Evolutionary conservation across 2,329 filamentous ascomycete genomes (phyloP), one percentile per base, ranked within the genome.

Genomic region (Sordariomycetes sp.): DNA sequence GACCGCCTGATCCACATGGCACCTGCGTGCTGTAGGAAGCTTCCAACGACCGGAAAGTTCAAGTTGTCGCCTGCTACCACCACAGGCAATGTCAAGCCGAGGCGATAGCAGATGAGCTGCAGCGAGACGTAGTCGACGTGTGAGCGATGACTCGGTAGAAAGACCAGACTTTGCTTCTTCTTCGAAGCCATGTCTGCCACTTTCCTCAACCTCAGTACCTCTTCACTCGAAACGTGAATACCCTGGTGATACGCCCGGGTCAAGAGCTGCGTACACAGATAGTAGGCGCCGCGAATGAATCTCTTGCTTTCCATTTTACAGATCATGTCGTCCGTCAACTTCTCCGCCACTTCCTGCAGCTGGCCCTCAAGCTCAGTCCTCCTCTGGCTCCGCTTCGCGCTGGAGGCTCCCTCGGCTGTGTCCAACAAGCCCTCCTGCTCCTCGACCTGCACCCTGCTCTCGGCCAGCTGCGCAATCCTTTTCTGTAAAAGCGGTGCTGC

Each of bases 251-350:
- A 98, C 6, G 92, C 90, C 40, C 92, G 69, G 5, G 90, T 93
- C 41, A 96, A 66, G 30, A 96, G 68, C 59, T 96, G 90, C 2
- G 88, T 94, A 31, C 69, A 70, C 25, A 94, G 53, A 54, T 95
- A 98, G 55, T 96, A 96, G 30, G 92, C 90, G 17, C 86, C 78
- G 32, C 92, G 70, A 46, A 98, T 94, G 51, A 96, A 96, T 3
- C 75, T 67, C 54, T 88, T 93, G 66, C 82, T 93, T 59, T 98
- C 92, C 71, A 96, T 90, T 61, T 98, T 98, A 72, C 90, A 96
- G 41, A 98, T 95, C 92, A 98, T 96, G 42, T 82, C 77, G 51
- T 94, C 86, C 17, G 87, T 86, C 72, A 92, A 80, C 44, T 82
- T 79, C 42, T 92, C 86, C 4, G 86, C 83, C 5, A 95, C 80